Percentiles rank a stretch among this genome's conserved stretches.
These are phyloP conservation scores for Triticum aestivum DNA, from an alignment of 176 grass and related monocot species.

Conservation along the genomic window DNA sequence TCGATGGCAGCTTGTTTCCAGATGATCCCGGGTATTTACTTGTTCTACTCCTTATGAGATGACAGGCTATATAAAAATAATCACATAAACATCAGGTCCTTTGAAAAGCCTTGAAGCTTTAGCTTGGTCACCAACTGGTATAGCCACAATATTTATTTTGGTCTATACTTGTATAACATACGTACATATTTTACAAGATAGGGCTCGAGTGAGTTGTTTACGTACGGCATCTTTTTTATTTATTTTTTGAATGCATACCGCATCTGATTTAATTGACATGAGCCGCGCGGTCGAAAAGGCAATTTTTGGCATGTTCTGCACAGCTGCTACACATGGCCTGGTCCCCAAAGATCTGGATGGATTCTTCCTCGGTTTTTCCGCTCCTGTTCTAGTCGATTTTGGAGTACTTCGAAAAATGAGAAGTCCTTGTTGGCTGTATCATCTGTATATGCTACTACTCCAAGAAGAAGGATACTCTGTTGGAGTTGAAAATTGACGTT, in stretches of 20 bases:
- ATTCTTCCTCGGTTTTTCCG: not conserved
- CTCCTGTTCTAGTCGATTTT: not conserved
- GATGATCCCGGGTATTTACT: not conserved
- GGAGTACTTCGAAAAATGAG: not conserved
- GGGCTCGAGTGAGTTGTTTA: not conserved
- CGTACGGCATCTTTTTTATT: not conserved
- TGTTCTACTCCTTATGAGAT: not conserved
- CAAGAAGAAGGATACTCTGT: not conserved
- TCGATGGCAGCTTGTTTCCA: not conserved
- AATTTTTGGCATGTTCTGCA: not conserved
- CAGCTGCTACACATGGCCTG: not conserved
- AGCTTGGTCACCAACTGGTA: not conserved
- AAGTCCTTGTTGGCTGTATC: not conserved
- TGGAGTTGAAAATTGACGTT: not conserved
- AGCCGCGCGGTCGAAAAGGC: conserved; percentile 17
- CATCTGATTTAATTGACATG: conserved; percentile 8
- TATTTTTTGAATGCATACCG: not conserved
- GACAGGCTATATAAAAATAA: not conserved
- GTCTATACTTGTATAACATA: no score
- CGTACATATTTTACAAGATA: no score
- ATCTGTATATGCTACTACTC: not conserved
- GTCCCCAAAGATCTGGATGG: not conserved
- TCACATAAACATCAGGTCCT: not conserved
- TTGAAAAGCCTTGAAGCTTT: not conserved
- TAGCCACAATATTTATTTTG: no score